phyloP scores from a whole-genome alignment of 192 early-diverging fungal species.

The Backusella mclennaniae region DNA sequence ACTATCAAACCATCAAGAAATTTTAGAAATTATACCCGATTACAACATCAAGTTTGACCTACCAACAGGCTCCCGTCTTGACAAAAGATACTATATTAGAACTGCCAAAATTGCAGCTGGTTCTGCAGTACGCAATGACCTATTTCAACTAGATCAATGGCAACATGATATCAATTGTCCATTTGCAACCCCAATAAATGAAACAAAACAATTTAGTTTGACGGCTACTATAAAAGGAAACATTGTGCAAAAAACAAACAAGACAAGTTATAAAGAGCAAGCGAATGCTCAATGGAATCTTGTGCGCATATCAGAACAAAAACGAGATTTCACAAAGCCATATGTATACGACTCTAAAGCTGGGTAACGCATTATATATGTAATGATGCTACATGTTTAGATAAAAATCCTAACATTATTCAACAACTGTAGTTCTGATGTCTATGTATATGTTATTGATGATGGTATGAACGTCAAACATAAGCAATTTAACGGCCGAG shows the following conservation, averaged over 20 bases:
- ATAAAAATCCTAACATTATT: not conserved
- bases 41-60: constrained; percentile 3
- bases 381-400: not conserved
- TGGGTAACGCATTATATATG: constrained; percentile 10
- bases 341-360: constrained; percentile 19
- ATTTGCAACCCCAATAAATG: not conserved
- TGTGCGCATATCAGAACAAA: constrained; percentile 73
- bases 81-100: constrained; percentile 15
- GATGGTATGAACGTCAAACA: constrained; percentile 57
- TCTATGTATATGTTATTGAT: constrained; percentile 63
- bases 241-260: not conserved
- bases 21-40: constrained; percentile 23
- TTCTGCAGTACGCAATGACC: not conserved
- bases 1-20: not conserved
- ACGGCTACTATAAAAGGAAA: not conserved
- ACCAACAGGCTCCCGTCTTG: not conserved
- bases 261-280: constrained; percentile 34
- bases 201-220: not conserved
- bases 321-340: constrained; percentile 10
- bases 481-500: constrained; percentile 75
- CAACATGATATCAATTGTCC: constrained; percentile 12
- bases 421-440: constrained; percentile 30
- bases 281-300: constrained; percentile 80
- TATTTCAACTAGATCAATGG: not conserved
- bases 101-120: not conserved